A percentile compares a stretch with the other conserved stretches of the same genome.
Conservation (phyloP, 139 green algal species). For the Chlorella sp. region DNA sequence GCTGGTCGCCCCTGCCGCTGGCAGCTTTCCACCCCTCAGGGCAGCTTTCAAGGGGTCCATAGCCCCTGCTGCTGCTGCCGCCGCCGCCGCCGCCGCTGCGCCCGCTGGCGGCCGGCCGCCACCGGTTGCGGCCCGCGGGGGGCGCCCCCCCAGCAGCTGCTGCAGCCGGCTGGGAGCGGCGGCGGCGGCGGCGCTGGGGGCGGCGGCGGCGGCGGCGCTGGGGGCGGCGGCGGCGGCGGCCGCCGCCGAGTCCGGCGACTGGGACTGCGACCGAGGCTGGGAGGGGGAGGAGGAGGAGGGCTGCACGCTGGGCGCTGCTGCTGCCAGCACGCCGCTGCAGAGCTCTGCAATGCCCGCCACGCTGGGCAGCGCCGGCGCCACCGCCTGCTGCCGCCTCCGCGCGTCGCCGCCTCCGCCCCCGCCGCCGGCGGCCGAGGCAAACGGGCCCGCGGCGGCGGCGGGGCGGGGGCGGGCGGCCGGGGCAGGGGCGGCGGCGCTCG, state of each 20-base stretch:
- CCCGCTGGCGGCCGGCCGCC: neutral
- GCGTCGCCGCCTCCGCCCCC: too few species aligned
- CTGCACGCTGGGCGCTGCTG: too few species aligned
- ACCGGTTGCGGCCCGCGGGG: neutral
- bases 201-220: neutral
- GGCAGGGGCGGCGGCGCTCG: too few species aligned
- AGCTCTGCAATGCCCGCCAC: too few species aligned
- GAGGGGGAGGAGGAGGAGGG: too few species aligned
- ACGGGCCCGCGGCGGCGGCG: too few species aligned
- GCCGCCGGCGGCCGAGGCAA: too few species aligned
- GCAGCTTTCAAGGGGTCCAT: slow-evolving; percentile 28
- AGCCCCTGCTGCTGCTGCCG: neutral
- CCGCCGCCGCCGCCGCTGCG: neutral
- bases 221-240: too few species aligned
- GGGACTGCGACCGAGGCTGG: neutral
- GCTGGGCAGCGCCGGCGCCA: too few species aligned
- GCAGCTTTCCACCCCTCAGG: slow-evolving; percentile 41
- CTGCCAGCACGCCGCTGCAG: too few species aligned
- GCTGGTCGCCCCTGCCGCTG: slow-evolving; percentile 28
- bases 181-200: slow-evolving; percentile 1
- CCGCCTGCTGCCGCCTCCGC: too few species aligned
- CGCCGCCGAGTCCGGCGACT: neutral
- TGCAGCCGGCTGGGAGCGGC: neutral
- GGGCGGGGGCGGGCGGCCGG: too few species aligned
- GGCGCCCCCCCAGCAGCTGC: slow-evolving; percentile 12